A percentile compares a stretch with the other conserved stretches of the same genome.
Evolutionary conservation across 331 rosid species (phyloP).

Genomic region (Quercus lobata): DNA sequence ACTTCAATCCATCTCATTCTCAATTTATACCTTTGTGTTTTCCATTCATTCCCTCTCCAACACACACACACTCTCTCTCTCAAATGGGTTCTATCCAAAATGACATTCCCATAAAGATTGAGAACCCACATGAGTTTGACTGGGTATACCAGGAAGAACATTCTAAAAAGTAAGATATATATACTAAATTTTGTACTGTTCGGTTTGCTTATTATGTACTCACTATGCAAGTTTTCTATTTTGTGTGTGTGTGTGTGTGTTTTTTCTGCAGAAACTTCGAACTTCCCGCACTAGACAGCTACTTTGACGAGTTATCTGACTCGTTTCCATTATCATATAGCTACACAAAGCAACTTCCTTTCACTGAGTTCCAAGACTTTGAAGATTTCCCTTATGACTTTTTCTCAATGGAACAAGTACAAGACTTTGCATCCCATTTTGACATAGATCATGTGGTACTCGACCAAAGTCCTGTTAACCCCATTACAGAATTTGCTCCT

Average conservation of each 20-base stretch:
- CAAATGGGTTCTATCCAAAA: conserved; percentile 31
- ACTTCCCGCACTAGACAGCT: conserved; percentile 25
- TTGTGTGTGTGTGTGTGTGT: background rate
- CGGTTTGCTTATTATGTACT: background rate
- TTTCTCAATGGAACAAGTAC: background rate
- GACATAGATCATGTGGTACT: conserved; percentile 12
- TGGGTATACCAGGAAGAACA: conserved; percentile 14
- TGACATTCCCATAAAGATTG: conserved; percentile 21
- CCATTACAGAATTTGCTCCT: background rate
- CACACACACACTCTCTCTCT: background rate
- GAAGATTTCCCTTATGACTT: conserved; percentile 34
- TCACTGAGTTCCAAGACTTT: conserved; percentile 25
- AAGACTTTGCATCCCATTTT: background rate
- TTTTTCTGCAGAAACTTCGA: conserved; percentile 29
- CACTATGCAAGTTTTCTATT: background rate
- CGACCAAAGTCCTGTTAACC: conserved; percentile 29
- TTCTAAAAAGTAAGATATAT: conserved; percentile 31
- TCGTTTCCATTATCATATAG: conserved; percentile 1
- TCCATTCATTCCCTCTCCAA: background rate
- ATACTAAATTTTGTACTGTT: background rate
- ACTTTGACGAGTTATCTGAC: conserved; percentile 3
- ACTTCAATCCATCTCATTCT: background rate
- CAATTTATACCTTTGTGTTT: conserved; percentile 7
- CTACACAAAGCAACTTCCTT: conserved; percentile 19
- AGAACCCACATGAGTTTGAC: conserved; percentile 21